A percentile compares a stretch with the other conserved stretches of the same genome.
phyloP scores from a whole-genome alignment of 2,329 filamentous ascomycete genomes.

The Claviceps quebecensis region DNA sequence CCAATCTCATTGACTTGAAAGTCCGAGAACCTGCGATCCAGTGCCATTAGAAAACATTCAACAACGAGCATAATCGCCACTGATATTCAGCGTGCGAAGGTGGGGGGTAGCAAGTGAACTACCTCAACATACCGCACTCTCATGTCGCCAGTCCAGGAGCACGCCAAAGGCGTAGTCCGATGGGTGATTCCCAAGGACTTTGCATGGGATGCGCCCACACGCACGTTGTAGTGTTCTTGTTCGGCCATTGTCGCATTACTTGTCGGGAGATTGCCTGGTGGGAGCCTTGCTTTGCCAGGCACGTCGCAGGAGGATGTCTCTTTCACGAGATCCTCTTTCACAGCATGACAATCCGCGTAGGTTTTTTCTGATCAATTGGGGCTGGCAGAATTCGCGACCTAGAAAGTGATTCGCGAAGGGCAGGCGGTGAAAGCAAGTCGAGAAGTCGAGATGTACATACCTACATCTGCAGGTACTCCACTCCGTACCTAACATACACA shows the following conservation, averaged over 20 bases:
- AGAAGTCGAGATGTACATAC: neutral
- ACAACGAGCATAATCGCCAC: no score
- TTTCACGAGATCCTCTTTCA: no score
- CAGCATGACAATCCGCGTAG: no score
- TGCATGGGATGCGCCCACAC: conserved; percentile 19
- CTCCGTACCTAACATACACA: no score
- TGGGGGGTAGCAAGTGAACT: neutral
- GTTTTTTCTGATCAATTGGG: neutral
- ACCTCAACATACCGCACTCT: conserved; percentile 19
- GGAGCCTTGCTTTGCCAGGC: no score
- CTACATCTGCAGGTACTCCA: no score
- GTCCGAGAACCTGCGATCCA: conserved; percentile 58
- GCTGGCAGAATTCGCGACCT: neutral
- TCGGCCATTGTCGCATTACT: conserved; percentile 14
- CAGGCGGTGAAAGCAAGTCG: neutral
- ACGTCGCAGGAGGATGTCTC: neutral
- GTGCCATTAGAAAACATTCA: neutral
- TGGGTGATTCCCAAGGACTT: conserved; percentile 26
- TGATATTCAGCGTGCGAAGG: no score
- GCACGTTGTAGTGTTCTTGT: conserved; percentile 15
- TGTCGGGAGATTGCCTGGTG: neutral
- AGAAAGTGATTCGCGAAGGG: neutral
- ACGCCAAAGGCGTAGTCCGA: conserved; percentile 22
- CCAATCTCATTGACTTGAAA: conserved; percentile 86
- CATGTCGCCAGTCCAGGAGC: conserved; percentile 26